Percentiles rank a stretch among this genome's conserved stretches.
phyloP scores from a whole-genome alignment of 768 basidiomycete genomes.

The Galerina marginata region DNA sequence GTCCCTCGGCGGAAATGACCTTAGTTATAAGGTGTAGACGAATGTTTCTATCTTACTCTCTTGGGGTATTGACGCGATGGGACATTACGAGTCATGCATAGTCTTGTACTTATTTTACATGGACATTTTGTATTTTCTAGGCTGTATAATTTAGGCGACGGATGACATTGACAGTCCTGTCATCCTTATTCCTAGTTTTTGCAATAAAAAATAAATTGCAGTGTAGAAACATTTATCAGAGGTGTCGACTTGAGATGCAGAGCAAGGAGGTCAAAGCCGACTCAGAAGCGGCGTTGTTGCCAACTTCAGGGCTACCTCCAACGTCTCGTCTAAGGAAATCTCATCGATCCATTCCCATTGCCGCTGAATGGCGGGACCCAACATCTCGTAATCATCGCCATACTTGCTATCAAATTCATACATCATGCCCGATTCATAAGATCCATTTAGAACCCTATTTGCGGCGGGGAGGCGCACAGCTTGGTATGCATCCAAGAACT shows the following conservation, averaged over 20 bases:
- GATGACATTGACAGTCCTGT: too few species aligned
- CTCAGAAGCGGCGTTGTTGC: neutral
- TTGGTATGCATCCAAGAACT: slow-evolving; percentile 37
- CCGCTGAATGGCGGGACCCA: slow-evolving; percentile 45
- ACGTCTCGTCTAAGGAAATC: slow-evolving; percentile 39
- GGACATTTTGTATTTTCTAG: too few species aligned
- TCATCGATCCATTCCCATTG: slow-evolving; percentile 50
- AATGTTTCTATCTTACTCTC: neutral
- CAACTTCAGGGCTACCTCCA: slow-evolving; percentile 19
- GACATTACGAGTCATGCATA: too few species aligned
- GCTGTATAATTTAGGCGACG: too few species aligned
- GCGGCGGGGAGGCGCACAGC: slow-evolving; percentile 38
- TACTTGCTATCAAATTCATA: slow-evolving; percentile 43
- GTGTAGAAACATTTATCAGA: neutral
- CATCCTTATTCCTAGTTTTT: too few species aligned
- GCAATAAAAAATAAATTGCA: too few species aligned
- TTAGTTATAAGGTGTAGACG: slow-evolving; percentile 14
- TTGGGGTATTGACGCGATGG: too few species aligned
- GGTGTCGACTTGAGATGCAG: neutral
- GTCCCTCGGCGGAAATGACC: slow-evolving; percentile 12
- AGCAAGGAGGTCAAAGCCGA: neutral
- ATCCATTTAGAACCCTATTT: slow-evolving; percentile 37
- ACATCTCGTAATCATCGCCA: slow-evolving; percentile 38
- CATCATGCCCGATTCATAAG: slow-evolving; percentile 40
- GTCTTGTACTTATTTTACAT: too few species aligned